A percentile compares a stretch with the other conserved stretches of the same genome.
These are phyloP conservation scores for Aspergillus bertholletiae DNA, from an alignment of 495 filamentous ascomycete species.

Conservation along the genomic window DNA sequence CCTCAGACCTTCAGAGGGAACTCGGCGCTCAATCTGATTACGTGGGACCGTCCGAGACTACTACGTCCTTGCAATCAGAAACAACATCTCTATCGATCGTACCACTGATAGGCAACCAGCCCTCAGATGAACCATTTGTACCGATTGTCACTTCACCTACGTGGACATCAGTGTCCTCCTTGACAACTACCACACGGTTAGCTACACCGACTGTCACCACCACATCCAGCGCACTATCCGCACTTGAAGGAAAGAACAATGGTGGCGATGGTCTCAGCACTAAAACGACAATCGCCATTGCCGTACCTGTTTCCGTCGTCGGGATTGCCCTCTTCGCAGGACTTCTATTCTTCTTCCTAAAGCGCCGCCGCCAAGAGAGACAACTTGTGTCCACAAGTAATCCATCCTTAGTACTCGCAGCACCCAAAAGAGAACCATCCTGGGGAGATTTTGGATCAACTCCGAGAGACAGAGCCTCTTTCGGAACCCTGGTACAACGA, in stretches of 20 bases:
- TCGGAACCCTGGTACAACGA: background rate
- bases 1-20: background rate
- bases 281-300: conserved; percentile 35
- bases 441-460: background rate
- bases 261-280: conserved; percentile 10
- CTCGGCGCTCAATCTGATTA: no score
- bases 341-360: conserved; percentile 25
- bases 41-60: no score
- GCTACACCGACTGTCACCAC: background rate
- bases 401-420: conserved; percentile 13
- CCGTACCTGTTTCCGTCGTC: conserved; percentile 32
- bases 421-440: background rate
- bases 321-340: conserved; percentile 24
- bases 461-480: background rate
- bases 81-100: no score
- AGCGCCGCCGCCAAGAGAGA: conserved; percentile 17
- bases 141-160: no score
- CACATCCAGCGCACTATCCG: background rate
- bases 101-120: no score
- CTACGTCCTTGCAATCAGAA: no score
- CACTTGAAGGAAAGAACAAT: no score
- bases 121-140: no score
- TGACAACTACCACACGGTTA: no score
- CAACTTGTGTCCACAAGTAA: conserved; percentile 1
- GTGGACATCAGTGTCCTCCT: no score